These are phyloP conservation scores for Carex sylvatica DNA, from an alignment of 202 grass and related monocot species.

Conservation along the genomic window DNA sequence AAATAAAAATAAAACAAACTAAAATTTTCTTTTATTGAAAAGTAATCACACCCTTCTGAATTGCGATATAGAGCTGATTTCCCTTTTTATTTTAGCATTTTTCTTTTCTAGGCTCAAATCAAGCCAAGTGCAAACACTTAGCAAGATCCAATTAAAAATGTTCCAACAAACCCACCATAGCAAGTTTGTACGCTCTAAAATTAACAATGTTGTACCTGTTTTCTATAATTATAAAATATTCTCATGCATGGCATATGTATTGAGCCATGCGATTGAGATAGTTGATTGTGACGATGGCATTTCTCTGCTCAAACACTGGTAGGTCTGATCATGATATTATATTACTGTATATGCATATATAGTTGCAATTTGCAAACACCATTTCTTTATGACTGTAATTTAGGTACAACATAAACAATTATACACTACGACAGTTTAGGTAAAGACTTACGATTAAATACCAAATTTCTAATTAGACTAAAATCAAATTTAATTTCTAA, in stretches of 20 bases:
- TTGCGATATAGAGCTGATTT: slow-evolving; percentile 4
- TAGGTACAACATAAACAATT: not conserved
- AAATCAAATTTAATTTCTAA: not conserved
- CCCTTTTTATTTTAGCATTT: not conserved
- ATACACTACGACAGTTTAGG: not conserved
- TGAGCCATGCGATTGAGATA: slow-evolving; percentile 5
- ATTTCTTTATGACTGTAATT: too few relatives aligned
- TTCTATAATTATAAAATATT: not conserved
- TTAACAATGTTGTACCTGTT: slow-evolving; percentile 4
- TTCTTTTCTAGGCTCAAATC: slow-evolving; percentile 5
- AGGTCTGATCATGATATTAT: too few relatives aligned
- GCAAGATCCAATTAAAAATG: slow-evolving; percentile 7
- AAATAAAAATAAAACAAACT: not conserved
- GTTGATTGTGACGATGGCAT: slow-evolving; percentile 16
- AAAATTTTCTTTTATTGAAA: slow-evolving; percentile 3
- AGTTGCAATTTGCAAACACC: too few relatives aligned
- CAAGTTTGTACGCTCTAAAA: not conserved
- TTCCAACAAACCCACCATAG: slow-evolving; percentile 4
- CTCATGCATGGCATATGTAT: not conserved
- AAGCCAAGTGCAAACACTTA: not conserved
- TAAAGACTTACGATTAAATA: not conserved
- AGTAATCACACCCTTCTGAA: not conserved
- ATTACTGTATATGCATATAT: too few relatives aligned
- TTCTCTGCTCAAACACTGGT: not conserved
- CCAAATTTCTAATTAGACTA: not conserved